A percentile compares a stretch with the other conserved stretches of the same genome.
phyloP scores from a whole-genome alignment of 768 basidiomycete genomes.

The Suillus subaureus region DNA sequence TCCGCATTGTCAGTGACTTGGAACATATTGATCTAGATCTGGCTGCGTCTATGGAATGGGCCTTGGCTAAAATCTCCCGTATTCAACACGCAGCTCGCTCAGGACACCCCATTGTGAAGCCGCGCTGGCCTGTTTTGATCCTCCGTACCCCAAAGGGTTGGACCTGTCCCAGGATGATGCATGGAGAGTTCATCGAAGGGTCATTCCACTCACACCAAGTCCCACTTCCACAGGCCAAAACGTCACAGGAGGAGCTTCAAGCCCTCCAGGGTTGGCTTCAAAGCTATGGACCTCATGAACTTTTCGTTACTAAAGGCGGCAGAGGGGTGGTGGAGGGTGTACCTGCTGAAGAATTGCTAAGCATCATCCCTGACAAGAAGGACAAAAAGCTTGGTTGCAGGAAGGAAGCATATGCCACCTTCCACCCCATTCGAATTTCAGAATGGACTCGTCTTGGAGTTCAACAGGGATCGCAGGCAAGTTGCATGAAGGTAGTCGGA shows the following conservation, averaged over 20 bases:
- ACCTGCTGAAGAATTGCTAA: slow-evolving; percentile 58
- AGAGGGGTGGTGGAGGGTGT: slow-evolving; percentile 40
- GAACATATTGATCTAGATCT: slow-evolving; percentile 74
- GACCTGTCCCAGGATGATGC: slow-evolving; percentile 65
- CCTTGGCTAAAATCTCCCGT: slow-evolving; percentile 65
- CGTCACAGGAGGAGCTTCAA: slow-evolving; percentile 59
- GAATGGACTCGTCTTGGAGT: slow-evolving; percentile 62
- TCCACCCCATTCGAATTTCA: slow-evolving; percentile 62
- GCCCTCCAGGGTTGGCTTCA: slow-evolving; percentile 72
- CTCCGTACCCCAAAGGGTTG: slow-evolving; percentile 86
- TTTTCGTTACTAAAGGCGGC: slow-evolving; percentile 47
- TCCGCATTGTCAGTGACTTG: slow-evolving; percentile 74
- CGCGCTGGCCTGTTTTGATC: slow-evolving; percentile 89
- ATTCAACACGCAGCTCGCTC: slow-evolving; percentile 81
- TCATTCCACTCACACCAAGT: slow-evolving; percentile 90
- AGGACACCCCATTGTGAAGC: slow-evolving; percentile 79
- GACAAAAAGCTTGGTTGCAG: slow-evolving; percentile 69
- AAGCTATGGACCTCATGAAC: slow-evolving; percentile 68
- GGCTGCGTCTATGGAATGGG: slow-evolving; percentile 84
- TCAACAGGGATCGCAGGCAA: slow-evolving; percentile 59
- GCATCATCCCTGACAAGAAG: slow-evolving; percentile 54
- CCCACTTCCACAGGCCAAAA: slow-evolving; percentile 75
- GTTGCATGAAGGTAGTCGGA: slow-evolving; percentile 78
- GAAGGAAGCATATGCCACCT: slow-evolving; percentile 66
- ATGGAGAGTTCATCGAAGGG: slow-evolving; percentile 77